Conservation (phyloP, 1,284 basidiomycete genomes). For the Psilocybe mexicana region DNA sequence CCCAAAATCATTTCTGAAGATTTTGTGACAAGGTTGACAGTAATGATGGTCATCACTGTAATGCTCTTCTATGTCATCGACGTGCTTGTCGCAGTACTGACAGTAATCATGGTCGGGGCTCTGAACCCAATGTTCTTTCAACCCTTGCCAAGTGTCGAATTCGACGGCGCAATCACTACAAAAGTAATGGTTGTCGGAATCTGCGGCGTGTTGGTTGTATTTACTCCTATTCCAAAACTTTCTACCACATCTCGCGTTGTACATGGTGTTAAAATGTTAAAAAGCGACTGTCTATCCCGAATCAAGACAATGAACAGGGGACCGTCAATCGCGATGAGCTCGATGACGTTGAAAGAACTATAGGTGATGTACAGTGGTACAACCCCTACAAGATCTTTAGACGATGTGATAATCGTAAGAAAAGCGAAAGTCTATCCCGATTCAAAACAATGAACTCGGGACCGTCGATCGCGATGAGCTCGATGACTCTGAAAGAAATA, state of each 20-base stretch:
- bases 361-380: too few relatives aligned
- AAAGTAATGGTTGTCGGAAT: slow-evolving; percentile 23
- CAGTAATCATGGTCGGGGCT: slow-evolving; percentile 44
- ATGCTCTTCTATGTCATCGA: slow-evolving; percentile 32
- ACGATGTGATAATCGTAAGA: too few relatives aligned
- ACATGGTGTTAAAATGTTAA: background rate
- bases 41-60: slow-evolving; percentile 37
- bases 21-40: slow-evolving; percentile 39
- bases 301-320: too few relatives aligned
- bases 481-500: too few relatives aligned
- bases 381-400: too few relatives aligned
- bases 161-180: slow-evolving; percentile 38
- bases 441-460: too few relatives aligned
- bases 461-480: too few relatives aligned
- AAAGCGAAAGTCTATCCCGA: too few relatives aligned
- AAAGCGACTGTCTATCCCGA: too few relatives aligned
- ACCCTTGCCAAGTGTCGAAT: slow-evolving; percentile 30
- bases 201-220: slow-evolving; percentile 17
- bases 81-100: slow-evolving; percentile 42
- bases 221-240: background rate
- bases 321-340: too few relatives aligned
- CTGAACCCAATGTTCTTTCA: slow-evolving; percentile 42
- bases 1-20: slow-evolving; percentile 39
- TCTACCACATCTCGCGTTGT: background rate
- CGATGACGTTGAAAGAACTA: too few relatives aligned